phyloP scores from a whole-genome alignment of 2,329 filamentous ascomycete species.

The Calonectria pseudoturangicola region DNA sequence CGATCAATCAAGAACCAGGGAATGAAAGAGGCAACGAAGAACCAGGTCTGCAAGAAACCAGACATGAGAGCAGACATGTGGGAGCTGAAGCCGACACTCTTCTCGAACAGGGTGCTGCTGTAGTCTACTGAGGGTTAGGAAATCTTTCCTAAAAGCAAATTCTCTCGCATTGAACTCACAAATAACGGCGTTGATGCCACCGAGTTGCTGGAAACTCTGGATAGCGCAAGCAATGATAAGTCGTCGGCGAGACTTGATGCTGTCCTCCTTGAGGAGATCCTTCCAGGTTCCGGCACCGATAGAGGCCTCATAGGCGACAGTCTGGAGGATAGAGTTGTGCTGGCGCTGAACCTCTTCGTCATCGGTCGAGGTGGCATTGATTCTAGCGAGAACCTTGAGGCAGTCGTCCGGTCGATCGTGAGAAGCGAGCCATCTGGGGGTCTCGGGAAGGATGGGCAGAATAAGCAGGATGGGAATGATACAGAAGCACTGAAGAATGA shows the following conservation, averaged over 20 bases:
- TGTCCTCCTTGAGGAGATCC: constrained; percentile 57
- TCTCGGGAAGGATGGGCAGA: constrained; percentile 63
- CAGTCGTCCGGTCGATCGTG: constrained; percentile 62
- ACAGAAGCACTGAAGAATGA: constrained; percentile 64
- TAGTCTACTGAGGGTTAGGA: constrained; percentile 59
- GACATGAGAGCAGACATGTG: constrained; percentile 70
- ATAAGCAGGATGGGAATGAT: constrained; percentile 62
- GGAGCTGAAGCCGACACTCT: constrained; percentile 63
- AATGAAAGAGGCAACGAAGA: constrained; percentile 63
- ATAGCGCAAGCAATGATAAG: constrained; percentile 58
- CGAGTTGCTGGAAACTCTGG: constrained; percentile 64
- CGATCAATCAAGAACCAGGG: constrained; percentile 53
- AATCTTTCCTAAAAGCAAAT: not conserved
- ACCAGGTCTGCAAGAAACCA: constrained; percentile 71
- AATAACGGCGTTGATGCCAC: constrained; percentile 69
- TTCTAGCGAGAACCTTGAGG: constrained; percentile 61
- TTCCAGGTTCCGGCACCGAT: constrained; percentile 56
- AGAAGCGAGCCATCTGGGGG: constrained; percentile 64
- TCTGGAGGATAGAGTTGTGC: constrained; percentile 58
- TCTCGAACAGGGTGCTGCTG: constrained; percentile 66
- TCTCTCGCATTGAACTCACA: constrained; percentile 51
- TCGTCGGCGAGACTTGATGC: constrained; percentile 57
- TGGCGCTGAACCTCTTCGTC: constrained; percentile 50
- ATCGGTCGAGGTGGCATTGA: constrained; percentile 52
- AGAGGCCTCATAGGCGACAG: constrained; percentile 57